These are phyloP conservation scores for Mrakia gelida DNA, from an alignment of 768 basidiomycete species.

Conservation along the genomic window DNA sequence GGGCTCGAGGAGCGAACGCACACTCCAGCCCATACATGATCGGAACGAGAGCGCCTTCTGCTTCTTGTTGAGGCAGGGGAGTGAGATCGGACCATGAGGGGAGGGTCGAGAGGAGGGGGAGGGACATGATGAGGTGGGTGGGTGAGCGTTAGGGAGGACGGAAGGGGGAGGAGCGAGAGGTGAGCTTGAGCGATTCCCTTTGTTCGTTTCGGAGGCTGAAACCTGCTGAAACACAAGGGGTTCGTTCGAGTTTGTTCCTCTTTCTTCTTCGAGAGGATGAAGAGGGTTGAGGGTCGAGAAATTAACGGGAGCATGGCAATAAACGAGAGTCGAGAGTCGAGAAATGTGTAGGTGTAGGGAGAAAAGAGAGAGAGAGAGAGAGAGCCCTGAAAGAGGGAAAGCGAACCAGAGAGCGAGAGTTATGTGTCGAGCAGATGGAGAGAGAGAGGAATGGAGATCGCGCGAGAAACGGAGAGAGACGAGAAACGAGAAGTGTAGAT, in stretches of 20 bases:
- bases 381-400: not conserved
- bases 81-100: slow-evolving; percentile 74
- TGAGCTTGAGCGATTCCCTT: not conserved
- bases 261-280: not conserved
- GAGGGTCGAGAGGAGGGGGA: slow-evolving; percentile 51
- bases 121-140: not conserved
- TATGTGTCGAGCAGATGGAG: not conserved
- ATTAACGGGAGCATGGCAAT: not conserved
- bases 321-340: not conserved
- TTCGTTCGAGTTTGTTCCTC: not conserved
- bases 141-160: not conserved
- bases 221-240: no score
- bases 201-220: not conserved
- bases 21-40: slow-evolving; percentile 89
- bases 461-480: not conserved
- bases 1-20: slow-evolving; percentile 48
- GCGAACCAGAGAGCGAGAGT: not conserved
- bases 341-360: not conserved
- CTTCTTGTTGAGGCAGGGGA: slow-evolving; percentile 76
- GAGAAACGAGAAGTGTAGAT: not conserved
- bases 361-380: not conserved
- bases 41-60: slow-evolving; percentile 71
- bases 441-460: not conserved
- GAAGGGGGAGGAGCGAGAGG: not conserved
- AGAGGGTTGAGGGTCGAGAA: not conserved